Conservation (phyloP, 176 grass and related monocot genomes). For the Juncus effusus region DNA sequence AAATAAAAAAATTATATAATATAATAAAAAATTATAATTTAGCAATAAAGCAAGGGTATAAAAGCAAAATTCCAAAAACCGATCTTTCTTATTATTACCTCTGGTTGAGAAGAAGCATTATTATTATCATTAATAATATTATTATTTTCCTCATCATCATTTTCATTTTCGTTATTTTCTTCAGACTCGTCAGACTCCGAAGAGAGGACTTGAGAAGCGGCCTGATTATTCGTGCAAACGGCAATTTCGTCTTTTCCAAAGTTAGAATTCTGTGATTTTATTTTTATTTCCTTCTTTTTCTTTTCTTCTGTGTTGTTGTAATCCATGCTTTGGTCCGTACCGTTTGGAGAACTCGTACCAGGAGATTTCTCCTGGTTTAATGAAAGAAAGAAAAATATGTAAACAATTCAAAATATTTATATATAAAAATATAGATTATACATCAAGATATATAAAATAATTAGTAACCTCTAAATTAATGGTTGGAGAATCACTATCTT, state of each 20-base stretch:
- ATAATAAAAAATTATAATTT: not conserved
- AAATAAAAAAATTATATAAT: too few species aligned
- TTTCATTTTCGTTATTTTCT: constrained; percentile 3
- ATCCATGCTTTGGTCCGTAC: too few species aligned
- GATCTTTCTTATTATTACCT: constrained; percentile 10
- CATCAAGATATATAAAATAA: too few species aligned
- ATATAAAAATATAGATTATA: not conserved
- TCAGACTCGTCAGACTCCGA: constrained; percentile 16
- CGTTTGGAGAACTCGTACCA: too few species aligned
- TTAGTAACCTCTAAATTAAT: constrained; percentile 20
- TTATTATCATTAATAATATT: constrained; percentile 9
- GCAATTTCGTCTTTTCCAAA: too few species aligned
- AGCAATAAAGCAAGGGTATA: constrained; percentile 6
- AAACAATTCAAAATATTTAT: too few species aligned
- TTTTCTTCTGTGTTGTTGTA: too few species aligned
- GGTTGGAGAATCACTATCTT: not conserved
- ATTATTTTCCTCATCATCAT: constrained; percentile 16
- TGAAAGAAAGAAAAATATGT: too few species aligned
- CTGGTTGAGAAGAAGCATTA: constrained; percentile 16
- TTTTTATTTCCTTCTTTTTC: too few species aligned
- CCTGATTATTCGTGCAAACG: constrained; percentile 7
- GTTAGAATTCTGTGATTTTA: too few species aligned
- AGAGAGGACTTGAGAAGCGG: constrained; percentile 2
- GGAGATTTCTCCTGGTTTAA: too few species aligned
- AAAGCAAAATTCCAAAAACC: not conserved